phyloP scores from a whole-genome alignment of 768 basidiomycete genomes.

The Botryobasidium botryosum region DNA sequence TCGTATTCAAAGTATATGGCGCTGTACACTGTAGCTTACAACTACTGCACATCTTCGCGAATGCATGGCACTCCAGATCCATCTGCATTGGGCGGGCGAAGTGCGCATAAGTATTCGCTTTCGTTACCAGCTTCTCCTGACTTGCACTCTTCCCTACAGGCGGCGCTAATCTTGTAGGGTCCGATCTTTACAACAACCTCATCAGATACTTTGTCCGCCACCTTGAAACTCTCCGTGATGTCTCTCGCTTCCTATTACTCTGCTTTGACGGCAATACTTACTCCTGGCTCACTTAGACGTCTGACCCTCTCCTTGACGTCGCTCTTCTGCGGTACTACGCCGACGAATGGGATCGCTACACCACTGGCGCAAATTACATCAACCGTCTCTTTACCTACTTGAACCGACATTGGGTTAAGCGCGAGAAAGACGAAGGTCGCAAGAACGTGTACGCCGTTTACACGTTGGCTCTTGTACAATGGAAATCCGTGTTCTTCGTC shows the following conservation, averaged over 20 bases:
- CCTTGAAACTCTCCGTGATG: conserved; percentile 47
- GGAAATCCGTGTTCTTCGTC: conserved; percentile 82
- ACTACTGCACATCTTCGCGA: conserved; percentile 81
- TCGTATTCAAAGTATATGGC: conserved; percentile 82
- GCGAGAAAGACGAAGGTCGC: conserved; percentile 92
- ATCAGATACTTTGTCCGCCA: conserved; percentile 80
- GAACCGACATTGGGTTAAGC: conserved; percentile 98
- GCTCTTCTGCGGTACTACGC: conserved; percentile 83
- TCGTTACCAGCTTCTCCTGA: conserved; percentile 14
- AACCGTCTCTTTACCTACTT: conserved; percentile 95
- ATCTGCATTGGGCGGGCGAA: conserved; percentile 18
- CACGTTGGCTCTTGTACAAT: conserved; percentile 94
- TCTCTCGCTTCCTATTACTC: conserved; percentile 19
- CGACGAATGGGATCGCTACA: conserved; percentile 88
- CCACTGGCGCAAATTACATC: conserved; percentile 92
- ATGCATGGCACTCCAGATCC: conserved; percentile 22
- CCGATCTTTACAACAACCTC: conserved; percentile 91
- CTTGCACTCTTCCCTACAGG: conserved; percentile 26
- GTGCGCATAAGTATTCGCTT: conserved; percentile 8
- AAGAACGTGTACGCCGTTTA: conserved; percentile 92
- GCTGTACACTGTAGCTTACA: conserved; percentile 87
- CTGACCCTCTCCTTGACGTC: conserved; percentile 71
- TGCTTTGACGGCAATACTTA: not conserved
- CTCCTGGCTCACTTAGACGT: conserved; percentile 30
- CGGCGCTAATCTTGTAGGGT: conserved; percentile 91